A percentile compares a stretch with the other conserved stretches of the same genome.
phyloP scores from a whole-genome alignment of 2,329 filamentous ascomycete species.

The Cyphellophora attinorum region DNA sequence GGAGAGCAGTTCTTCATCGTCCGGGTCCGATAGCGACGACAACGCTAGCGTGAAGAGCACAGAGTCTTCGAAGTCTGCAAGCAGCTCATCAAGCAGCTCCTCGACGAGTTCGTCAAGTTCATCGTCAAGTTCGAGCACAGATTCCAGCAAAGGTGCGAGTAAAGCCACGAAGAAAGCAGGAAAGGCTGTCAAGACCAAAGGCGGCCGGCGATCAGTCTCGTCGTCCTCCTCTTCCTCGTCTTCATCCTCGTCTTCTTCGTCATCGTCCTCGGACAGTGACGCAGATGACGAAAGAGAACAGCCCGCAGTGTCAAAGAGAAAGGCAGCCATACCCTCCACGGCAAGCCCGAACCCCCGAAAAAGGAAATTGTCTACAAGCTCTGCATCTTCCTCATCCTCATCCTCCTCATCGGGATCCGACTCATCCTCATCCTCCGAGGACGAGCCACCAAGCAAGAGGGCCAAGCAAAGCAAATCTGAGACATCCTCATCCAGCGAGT shows the following conservation, averaged over 20 bases:
- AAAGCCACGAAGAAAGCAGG: background rate
- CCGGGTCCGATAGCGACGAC: too few species aligned
- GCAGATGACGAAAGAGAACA: conserved; percentile 40
- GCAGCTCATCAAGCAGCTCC: background rate
- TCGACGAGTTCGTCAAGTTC: background rate
- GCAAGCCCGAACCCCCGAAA: conserved; percentile 38
- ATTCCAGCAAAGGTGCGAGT: background rate
- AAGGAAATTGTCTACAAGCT: conserved; percentile 46
- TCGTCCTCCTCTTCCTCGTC: conserved; percentile 5
- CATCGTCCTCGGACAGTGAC: conserved; percentile 38
- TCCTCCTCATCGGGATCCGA: conserved; percentile 25
- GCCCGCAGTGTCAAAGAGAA: conserved; percentile 18
- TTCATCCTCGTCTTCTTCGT: conserved; percentile 25
- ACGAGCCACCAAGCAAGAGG: conserved; percentile 45
- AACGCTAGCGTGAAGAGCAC: too few species aligned
- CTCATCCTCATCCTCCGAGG: conserved; percentile 27
- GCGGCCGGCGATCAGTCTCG: background rate
- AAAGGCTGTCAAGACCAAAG: background rate
- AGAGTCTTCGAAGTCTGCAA: too few species aligned
- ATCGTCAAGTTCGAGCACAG: conserved; percentile 1
- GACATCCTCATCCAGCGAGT: conserved; percentile 15
- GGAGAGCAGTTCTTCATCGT: too few species aligned
- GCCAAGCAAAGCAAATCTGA: conserved; percentile 26
- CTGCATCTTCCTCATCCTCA: too few species aligned
- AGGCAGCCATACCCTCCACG: conserved; percentile 29